Evolutionary conservation across 768 basidiomycete species (phyloP).

Genomic region (Strobilomyces dryophilus): DNA sequence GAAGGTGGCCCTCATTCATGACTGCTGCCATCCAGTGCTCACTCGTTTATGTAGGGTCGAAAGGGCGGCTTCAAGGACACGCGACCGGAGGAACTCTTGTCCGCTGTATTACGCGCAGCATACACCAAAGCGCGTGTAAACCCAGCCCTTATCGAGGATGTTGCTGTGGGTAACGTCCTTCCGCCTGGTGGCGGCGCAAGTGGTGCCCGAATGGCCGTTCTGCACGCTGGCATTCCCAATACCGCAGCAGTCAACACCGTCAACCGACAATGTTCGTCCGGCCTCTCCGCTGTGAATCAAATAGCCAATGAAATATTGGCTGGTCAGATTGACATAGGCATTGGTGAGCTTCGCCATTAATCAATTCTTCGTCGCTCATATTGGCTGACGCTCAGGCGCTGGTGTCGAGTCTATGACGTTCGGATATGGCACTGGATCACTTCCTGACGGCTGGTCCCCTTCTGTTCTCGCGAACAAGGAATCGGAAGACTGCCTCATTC

Average conservation of each 20-base stretch:
- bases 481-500: constrained; percentile 76
- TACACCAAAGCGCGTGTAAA: constrained; percentile 66
- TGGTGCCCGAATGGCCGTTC: constrained; percentile 81
- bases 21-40: background rate
- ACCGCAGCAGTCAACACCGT: constrained; percentile 73
- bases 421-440: constrained; percentile 59
- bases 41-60: constrained; percentile 45
- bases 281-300: constrained; percentile 75
- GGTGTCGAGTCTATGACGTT: constrained; percentile 91
- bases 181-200: constrained; percentile 81
- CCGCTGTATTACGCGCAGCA: constrained; percentile 70
- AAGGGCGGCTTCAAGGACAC: constrained; percentile 94
- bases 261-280: constrained; percentile 89
- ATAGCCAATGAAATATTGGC: constrained; percentile 76
- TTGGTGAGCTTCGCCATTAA: constrained; percentile 48
- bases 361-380: background rate
- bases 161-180: constrained; percentile 85
- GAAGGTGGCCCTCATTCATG: constrained; percentile 48
- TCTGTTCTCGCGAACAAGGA: constrained; percentile 61
- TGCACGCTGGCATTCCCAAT: constrained; percentile 81
- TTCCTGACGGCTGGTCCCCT: constrained; percentile 58
- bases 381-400: constrained; percentile 45
- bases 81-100: constrained; percentile 75
- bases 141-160: constrained; percentile 79
- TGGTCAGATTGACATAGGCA: constrained; percentile 86